Base-by-base conservation (phyloP, 768 basidiomycete genomes). In the Termitomyces eurrhizus region DNA sequence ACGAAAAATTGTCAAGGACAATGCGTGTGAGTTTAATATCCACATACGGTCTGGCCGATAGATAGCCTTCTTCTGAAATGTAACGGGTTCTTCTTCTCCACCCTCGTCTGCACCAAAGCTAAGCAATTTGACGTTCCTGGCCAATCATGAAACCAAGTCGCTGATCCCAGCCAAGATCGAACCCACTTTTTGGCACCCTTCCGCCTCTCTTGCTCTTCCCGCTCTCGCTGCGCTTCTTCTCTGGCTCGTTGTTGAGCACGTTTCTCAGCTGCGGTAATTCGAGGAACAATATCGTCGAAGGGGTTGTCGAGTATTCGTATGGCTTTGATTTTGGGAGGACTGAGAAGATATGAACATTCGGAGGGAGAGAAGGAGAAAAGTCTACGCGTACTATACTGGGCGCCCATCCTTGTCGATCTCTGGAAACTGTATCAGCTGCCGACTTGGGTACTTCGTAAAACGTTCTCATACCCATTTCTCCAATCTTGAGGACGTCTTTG, bases 261-360 rank as follows among this genome's bases (percentile, higher is more conserved):
- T 63, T 90, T 89, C 75, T 98, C 97, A 2, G 87, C 93, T 1
- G 95, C 94, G 1, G 97, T 99, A 62, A 98, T 99, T 29, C 97
- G 88, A 5, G 96, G 96, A 41, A 95, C 83, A 64, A 98, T 97
- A 69, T 98, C 95, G 57, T 89, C 84, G 71, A 97, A 98, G 0
- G 97, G 96, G 69, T 98, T 96, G 56, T 97, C 94, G 35, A 93
- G 69, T 56, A 99, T 90, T 11, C 87, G 84, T 33, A 96, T 80
- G 1, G 83, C 83, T 66, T 87, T 90, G 71, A 99, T 96, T 70
- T 90, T 95, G 0, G 96, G 95, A 2, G 97, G 94, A 65, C 94
- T 95, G 33, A 26, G 26, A 46, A 56, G 56, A 41, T 41, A 37
- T 39, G 53, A 24, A 24, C 32, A 49, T 36, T 26, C n/a, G 7